Evolutionary conservation across 306 rosid genomes (phyloP).

Genomic region (Abrus precatorius): DNA sequence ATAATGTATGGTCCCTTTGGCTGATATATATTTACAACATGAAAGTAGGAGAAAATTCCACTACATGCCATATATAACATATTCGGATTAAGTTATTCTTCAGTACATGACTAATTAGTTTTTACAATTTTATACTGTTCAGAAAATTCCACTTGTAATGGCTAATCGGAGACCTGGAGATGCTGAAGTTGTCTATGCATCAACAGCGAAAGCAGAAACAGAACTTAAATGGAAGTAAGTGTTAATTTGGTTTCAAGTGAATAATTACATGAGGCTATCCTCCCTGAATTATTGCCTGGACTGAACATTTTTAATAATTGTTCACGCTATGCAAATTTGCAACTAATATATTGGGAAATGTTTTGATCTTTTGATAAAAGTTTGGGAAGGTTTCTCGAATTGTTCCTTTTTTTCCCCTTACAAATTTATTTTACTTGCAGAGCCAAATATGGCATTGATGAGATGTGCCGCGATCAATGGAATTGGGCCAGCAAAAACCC

Average conservation of each 20-base stretch:
- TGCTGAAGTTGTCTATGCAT: conserved; percentile 88
- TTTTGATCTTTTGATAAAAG: background rate
- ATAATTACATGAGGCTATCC: background rate
- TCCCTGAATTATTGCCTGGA: background rate
- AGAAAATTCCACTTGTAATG: conserved; percentile 83
- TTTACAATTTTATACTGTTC: conserved; percentile 41
- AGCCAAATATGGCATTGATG: conserved; percentile 80
- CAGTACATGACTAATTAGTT: conserved; percentile 10
- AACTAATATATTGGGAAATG: background rate
- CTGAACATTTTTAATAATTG: background rate
- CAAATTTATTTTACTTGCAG: conserved; percentile 59
- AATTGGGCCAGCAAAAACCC: conserved; percentile 99
- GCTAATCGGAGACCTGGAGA: conserved; percentile 93
- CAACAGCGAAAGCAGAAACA: conserved; percentile 78
- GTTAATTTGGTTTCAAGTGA: conserved; percentile 15
- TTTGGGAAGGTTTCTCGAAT: background rate
- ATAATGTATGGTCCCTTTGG: too few relatives aligned
- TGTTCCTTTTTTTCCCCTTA: conserved; percentile 22
- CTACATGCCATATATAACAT: background rate
- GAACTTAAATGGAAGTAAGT: conserved; percentile 95
- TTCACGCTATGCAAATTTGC: background rate
- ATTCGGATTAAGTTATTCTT: conserved; percentile 37
- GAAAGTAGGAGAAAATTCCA: too few relatives aligned
- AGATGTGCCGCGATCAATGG: conserved; percentile 99
- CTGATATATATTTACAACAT: too few relatives aligned